A percentile compares a stretch with the other conserved stretches of the same genome.
Evolutionary conservation across 225 moss, liverwort and hornwort species (phyloP).

Genomic region (Climacium dendroides): DNA sequence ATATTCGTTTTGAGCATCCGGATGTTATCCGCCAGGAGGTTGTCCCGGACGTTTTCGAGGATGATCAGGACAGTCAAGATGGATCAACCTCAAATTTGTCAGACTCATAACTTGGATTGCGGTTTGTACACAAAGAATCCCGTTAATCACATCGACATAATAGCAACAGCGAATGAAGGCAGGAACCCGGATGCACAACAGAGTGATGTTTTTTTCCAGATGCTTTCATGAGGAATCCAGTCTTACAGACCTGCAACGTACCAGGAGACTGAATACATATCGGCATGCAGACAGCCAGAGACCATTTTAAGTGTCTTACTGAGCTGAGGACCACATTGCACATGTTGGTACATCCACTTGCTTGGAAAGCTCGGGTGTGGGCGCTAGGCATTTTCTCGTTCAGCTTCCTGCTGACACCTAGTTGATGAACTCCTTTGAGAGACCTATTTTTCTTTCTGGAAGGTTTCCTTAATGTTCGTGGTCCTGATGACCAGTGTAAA

Average conservation of each 20-base stretch:
- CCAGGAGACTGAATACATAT: background rate
- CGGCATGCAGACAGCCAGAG: background rate
- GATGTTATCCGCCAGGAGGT: slow-evolving; percentile 18
- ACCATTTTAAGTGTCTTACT: background rate
- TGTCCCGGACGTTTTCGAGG: slow-evolving; percentile 13
- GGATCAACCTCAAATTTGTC: slow-evolving; percentile 1
- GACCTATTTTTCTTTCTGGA: background rate
- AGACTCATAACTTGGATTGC: slow-evolving; percentile 11
- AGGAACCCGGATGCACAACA: background rate
- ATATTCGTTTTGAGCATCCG: slow-evolving; percentile 40
- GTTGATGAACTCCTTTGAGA: background rate
- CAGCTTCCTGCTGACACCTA: slow-evolving; percentile 18
- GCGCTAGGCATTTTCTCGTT: background rate
- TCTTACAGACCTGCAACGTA: background rate
- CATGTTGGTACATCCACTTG: background rate
- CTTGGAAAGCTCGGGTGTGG: background rate
- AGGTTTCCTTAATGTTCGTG: background rate
- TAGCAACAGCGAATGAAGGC: background rate
- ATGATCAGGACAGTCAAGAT: slow-evolving; percentile 6
- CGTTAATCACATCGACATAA: background rate
- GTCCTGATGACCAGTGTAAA: background rate
- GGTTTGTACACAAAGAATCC: background rate
- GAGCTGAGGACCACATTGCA: background rate
- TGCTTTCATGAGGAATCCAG: background rate
- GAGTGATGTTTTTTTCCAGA: background rate